Evolutionary conservation across 257 asterid species (phyloP), one percentile per base, ranked within the genome.

Genomic region (Nicotiana knightiana): DNA sequence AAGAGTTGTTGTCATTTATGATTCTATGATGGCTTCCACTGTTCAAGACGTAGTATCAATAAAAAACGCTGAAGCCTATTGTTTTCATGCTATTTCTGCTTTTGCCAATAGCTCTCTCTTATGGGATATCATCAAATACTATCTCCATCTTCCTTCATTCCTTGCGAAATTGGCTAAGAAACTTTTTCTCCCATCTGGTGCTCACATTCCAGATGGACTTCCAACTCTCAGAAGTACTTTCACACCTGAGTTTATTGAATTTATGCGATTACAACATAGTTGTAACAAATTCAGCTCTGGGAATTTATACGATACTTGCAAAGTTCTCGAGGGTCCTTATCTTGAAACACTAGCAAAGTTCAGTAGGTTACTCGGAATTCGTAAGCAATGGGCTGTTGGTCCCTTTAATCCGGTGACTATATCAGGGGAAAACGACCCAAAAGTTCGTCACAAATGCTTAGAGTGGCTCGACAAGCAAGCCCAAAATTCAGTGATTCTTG

Each of bases 381-480:
- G 24, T 6, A 54, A 76, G 26, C 51, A 37, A 33, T 76, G 78
- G 58, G 58, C 57, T n/a, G 9, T 70, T 4, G 78, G 79, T 3
- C 79, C 79, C 10, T 73, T 73, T 24, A 73, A 77, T 48, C 81
- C 81, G 4, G 68, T 77, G 28, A 77, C 68, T 9, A 32, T 30
- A 33, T 54, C 26, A 77, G 15, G 24, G 6, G n/a, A 10, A 76
- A 76, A 9, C 6, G 3, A 73, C 32, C 48, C 62, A 6, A 46
- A 2, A 24, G 9, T 3, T 11, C 81, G 67, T 9, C 68, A 77
- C 57, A 5, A 10, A 32, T 30, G 81, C 53, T 57, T 77, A 6
- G 55, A 57, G 46, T 77, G 81, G 81, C 81, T 77, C 1, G 81
- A 77, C 57, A 64, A 64, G 30, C 70, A 64, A 64, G 18, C 4